Conservation (phyloP, 2,329 filamentous ascomycete species). For the Fusarium sp. region DNA sequence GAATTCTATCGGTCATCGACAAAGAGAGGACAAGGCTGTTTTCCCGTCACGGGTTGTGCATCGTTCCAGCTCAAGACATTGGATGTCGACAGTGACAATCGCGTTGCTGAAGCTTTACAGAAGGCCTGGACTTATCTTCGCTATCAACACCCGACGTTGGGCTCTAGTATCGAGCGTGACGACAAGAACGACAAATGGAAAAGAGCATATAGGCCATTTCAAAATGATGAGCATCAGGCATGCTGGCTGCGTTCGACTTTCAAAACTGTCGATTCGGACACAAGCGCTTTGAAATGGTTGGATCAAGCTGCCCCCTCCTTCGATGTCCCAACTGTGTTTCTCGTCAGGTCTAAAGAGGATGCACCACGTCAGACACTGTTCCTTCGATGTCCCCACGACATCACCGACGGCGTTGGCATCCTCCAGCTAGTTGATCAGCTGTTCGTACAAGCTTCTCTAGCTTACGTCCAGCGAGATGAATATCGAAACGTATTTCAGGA, state of each 20-base stretch:
- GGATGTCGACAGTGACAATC: rapidly evolving
- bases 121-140: background rate
- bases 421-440: background rate
- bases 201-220: background rate
- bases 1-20: constrained; percentile 7
- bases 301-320: background rate
- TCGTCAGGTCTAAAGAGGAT: background rate
- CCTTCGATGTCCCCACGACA: constrained; percentile 4
- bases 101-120: background rate
- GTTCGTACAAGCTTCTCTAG: rapidly evolving
- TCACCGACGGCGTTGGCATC: constrained; percentile 1
- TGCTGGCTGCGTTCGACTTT: background rate
- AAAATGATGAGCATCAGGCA: background rate
- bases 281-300: background rate
- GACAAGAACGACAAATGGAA: background rate
- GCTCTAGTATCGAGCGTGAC: background rate
- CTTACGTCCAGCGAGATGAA: rapidly evolving
- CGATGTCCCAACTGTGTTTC: background rate
- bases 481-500: background rate
- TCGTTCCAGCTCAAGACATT: background rate
- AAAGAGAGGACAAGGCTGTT: background rate
- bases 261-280: rapidly evolving
- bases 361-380: background rate
- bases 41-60: constrained; percentile 2
- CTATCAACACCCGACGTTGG: background rate